phyloP scores from a whole-genome alignment of 2,329 filamentous ascomycete genomes.

The Amesomyces nigricolor region DNA sequence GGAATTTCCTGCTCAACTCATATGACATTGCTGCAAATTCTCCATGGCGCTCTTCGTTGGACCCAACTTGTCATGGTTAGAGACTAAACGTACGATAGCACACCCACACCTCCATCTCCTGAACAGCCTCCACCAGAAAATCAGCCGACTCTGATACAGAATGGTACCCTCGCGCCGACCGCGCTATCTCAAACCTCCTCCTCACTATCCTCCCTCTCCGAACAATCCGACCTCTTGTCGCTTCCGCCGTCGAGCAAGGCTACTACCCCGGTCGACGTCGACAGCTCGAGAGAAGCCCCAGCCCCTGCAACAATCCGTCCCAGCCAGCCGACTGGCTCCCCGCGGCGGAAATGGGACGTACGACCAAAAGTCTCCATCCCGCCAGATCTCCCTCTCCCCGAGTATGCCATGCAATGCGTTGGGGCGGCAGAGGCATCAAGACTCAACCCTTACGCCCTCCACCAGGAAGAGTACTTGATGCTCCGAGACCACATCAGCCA shows the following conservation, averaged over 20 bases:
- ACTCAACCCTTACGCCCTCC: constrained; percentile 82
- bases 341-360: constrained; percentile 49
- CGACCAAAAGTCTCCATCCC: constrained; percentile 81
- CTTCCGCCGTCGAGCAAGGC: constrained; percentile 57
- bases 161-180: constrained; percentile 1
- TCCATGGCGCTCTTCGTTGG: no score
- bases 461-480: constrained; percentile 76
- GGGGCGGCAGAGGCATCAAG: constrained; percentile 83
- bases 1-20: neutral
- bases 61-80: neutral
- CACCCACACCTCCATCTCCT: neutral
- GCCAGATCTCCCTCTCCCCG: constrained; percentile 59
- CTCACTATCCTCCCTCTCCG: constrained; percentile 42
- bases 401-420: constrained; percentile 90
- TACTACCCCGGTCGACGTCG: constrained; percentile 52
- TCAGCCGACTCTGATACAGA: neutral
- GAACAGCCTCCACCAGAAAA: neutral
- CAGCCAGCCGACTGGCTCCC: constrained; percentile 12
- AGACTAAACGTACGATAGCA: neutral
- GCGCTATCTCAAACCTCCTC: constrained; percentile 41
- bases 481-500: constrained; percentile 78
- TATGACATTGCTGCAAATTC: neutral
- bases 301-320: constrained; percentile 17
- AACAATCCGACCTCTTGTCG: constrained; percentile 50
- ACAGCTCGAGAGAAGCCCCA: constrained; percentile 32